Conservation (phyloP, 2,329 filamentous ascomycete genomes). For the Raffaelea arxii region DNA sequence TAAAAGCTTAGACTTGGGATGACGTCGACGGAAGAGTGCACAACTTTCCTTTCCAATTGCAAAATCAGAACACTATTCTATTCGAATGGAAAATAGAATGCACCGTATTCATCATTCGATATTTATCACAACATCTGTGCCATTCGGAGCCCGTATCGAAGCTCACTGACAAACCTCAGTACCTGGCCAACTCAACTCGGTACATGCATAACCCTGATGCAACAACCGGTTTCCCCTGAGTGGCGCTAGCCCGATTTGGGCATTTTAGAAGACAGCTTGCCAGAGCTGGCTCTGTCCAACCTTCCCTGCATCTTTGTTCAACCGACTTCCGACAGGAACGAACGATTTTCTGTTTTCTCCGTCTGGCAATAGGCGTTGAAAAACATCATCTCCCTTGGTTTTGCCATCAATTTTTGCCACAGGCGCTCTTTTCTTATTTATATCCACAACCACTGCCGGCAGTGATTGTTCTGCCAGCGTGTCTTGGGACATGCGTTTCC, state of each 20-base stretch:
- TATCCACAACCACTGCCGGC: conserved; percentile 4
- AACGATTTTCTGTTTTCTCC: neutral
- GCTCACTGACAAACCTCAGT: too few species aligned
- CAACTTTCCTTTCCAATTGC: too few species aligned
- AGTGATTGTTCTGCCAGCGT: conserved; percentile 6
- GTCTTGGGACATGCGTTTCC: conserved; percentile 35
- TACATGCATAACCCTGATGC: neutral
- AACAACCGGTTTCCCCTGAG: neutral
- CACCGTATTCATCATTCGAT: too few species aligned
- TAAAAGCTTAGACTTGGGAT: too few species aligned
- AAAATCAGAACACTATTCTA: too few species aligned
- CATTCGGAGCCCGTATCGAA: too few species aligned
- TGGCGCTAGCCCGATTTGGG: neutral
- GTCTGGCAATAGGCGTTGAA: neutral
- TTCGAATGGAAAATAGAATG: too few species aligned
- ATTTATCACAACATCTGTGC: too few species aligned
- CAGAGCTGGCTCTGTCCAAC: neutral
- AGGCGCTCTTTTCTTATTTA: neutral
- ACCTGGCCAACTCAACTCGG: neutral
- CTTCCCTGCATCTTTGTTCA: neutral
- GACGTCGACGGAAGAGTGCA: too few species aligned
- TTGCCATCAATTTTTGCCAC: neutral
- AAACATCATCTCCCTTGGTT: neutral
- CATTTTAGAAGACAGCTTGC: neutral
- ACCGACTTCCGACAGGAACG: neutral